A percentile compares a stretch with the other conserved stretches of the same genome.
These are phyloP conservation scores for Zanthoxylum bungeanum DNA, from an alignment of 345 rosid species.

Conservation along the genomic window DNA sequence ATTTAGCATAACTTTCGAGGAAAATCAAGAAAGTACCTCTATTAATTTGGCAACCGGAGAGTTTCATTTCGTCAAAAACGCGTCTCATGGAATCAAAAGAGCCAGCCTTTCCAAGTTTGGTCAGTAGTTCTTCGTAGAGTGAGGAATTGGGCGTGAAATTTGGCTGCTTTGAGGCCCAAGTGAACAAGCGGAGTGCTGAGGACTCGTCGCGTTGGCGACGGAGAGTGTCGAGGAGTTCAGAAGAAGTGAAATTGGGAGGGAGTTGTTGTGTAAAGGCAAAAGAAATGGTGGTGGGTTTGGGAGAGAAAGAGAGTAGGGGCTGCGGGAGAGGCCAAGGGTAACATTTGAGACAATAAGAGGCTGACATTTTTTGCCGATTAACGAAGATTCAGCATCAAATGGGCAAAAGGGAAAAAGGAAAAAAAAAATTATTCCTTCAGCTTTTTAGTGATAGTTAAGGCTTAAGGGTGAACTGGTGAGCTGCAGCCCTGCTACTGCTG, in stretches of 20 bases:
- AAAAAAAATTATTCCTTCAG: too few relatives aligned
- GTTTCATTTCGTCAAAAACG: constrained; percentile 51
- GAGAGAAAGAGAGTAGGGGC: constrained; percentile 27
- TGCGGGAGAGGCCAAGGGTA: constrained; percentile 42
- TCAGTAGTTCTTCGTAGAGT: constrained; percentile 63
- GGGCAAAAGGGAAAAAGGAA: too few relatives aligned
- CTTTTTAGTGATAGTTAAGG: too few relatives aligned
- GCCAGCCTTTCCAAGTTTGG: constrained; percentile 62
- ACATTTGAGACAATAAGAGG: constrained; percentile 53
- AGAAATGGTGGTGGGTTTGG: constrained; percentile 31
- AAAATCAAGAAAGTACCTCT: constrained; percentile 50
- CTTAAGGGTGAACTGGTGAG: too few relatives aligned
- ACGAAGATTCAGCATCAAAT: constrained; percentile 9
- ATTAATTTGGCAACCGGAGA: constrained; percentile 40
- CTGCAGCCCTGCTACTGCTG: too few relatives aligned
- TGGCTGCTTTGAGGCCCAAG: constrained; percentile 77
- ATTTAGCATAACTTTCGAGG: constrained; percentile 54
- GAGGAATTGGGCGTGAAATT: constrained; percentile 49
- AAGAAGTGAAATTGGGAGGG: constrained; percentile 55
- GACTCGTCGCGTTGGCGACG: constrained; percentile 67
- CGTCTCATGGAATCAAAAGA: constrained; percentile 63
- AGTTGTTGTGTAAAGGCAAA: constrained; percentile 32
- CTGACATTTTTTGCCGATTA: constrained; percentile 39
- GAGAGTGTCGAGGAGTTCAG: constrained; percentile 73
- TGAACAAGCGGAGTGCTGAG: constrained; percentile 60